Evolutionary conservation across 495 filamentous ascomycete species (phyloP), one percentile per base, ranked within the genome.

Genomic region (Tuber umbilicatum): DNA sequence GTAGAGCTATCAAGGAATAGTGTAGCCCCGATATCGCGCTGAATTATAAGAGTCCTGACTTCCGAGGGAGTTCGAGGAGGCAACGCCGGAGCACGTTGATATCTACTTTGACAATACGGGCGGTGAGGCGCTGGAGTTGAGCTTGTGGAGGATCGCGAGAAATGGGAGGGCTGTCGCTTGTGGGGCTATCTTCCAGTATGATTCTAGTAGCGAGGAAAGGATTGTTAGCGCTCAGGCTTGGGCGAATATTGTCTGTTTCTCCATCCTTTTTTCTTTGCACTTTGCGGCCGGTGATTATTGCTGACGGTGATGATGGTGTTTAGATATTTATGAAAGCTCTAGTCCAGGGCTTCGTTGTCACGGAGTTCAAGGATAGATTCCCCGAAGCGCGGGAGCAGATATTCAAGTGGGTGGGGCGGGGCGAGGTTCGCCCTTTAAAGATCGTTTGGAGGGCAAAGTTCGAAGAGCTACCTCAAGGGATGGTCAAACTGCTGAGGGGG

Each of bases 71-170:
- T 86, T 93, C 64, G 83, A 78, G 73, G 84, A 85, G 76, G 89
- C 85, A 17, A 91, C 90, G 27, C 88, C 89, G 45, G 87, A 87
- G 0, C 89, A 83, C 75, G 89, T 91, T 23, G 88, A 92, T 74
- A 86, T 92, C 35, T 92, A 87, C 79, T 91, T 87, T 81, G 91
- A 92, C 78, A 91, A 92, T 79, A 90, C 91, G n/a, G 90, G 90
- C 1, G 90, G 90, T 1, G 85, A 88, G 73, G 88, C 91, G 73
- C 85, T 91, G 75, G 89, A 91, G 75, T 74, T 89, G 67, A 89
- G 89, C 78, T 83, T 92, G 38, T 80, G 79, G 17, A 84, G 87
- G 38, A 85, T 91, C 74, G 88, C 88, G 79, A 75, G 81, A 70
- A 80, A 83, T 78, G 86, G 89, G 0, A 86, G 90, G 27, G 87